A percentile compares a stretch with the other conserved stretches of the same genome.
These are phyloP conservation scores for Neurospora intermedia DNA, from an alignment of 495 filamentous ascomycete genomes.

Conservation along the genomic window DNA sequence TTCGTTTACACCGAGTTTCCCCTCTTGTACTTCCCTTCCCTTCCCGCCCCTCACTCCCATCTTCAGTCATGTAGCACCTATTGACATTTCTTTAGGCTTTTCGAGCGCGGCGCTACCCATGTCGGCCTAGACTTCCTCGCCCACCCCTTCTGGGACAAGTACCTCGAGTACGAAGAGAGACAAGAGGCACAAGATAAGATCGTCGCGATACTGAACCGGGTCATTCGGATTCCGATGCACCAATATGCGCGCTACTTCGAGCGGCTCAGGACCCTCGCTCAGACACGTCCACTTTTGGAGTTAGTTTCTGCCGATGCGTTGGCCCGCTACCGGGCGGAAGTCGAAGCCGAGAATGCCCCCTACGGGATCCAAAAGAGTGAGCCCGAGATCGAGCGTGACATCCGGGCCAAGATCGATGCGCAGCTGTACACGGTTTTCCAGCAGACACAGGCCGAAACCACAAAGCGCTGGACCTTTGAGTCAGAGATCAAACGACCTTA, in stretches of 20 bases:
- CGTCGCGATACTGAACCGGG: slow-evolving; percentile 71
- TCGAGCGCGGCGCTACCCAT: slow-evolving; percentile 75
- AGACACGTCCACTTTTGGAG: slow-evolving; percentile 60
- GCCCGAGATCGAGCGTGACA: slow-evolving; percentile 72
- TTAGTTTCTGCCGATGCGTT: slow-evolving; percentile 59
- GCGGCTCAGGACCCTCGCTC: slow-evolving; percentile 70
- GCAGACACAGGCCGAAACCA: slow-evolving; percentile 77
- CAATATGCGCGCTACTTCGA: slow-evolving; percentile 95
- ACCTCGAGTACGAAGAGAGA: slow-evolving; percentile 89
- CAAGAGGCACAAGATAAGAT: slow-evolving; percentile 79
- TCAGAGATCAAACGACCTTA: slow-evolving; percentile 92
- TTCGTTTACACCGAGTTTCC: slow-evolving; percentile 41
- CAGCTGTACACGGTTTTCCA: slow-evolving; percentile 75
- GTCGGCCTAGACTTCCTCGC: slow-evolving; percentile 91
- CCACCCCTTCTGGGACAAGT: slow-evolving; percentile 98
- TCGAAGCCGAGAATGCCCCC: slow-evolving; percentile 45
- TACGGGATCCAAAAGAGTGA: slow-evolving; percentile 43
- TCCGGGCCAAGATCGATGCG: slow-evolving; percentile 67
- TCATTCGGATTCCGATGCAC: slow-evolving; percentile 92
- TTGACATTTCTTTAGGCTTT: slow-evolving; percentile 65
- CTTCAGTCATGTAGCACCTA: slow-evolving; percentile 22
- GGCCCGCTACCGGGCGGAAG: slow-evolving; percentile 55
- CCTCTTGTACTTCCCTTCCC: slow-evolving; percentile 48
- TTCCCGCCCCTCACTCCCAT: slow-evolving; percentile 31
- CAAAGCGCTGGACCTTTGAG: slow-evolving; percentile 91